Percentiles rank a stretch among this genome's conserved stretches.
Evolutionary conservation across 768 basidiomycete species (phyloP).

Genomic region (Russula foetens): DNA sequence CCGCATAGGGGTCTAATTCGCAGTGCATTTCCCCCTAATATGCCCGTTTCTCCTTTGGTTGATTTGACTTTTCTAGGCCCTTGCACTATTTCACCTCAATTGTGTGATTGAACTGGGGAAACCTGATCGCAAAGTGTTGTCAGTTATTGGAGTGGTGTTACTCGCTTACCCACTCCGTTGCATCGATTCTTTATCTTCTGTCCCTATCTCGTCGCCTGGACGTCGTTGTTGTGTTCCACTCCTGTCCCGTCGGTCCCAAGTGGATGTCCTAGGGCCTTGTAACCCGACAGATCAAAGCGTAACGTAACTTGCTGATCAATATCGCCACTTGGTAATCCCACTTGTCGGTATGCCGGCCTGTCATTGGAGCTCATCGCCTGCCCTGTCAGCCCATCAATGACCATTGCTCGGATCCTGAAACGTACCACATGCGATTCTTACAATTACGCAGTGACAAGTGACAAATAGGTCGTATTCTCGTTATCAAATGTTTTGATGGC

Average conservation of each 20-base stretch:
- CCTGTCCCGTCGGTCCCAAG: neutral
- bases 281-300: neutral
- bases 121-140: neutral
- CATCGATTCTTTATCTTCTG: neutral
- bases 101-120: neutral
- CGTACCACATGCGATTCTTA: conserved; percentile 7
- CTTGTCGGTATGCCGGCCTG: conserved; percentile 5
- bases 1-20: neutral
- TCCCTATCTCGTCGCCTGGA: conserved; percentile 3
- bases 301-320: conserved; percentile 14
- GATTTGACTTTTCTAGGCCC: neutral
- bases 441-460: conserved; percentile 1
- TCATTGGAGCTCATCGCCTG: neutral
- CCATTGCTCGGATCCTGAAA: conserved; percentile 8
- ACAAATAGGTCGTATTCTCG: conserved; percentile 9
- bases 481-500: neutral
- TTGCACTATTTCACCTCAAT: neutral
- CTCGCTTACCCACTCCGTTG: neutral
- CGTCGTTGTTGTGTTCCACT: neutral
- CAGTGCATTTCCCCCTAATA: neutral
- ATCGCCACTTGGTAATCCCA: neutral
- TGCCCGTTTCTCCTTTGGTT: neutral
- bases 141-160: neutral
- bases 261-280: neutral
- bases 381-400: neutral